A percentile compares a stretch with the other conserved stretches of the same genome.
Conservation (phyloP, 768 basidiomycete species). For the Pulveroboletus sp. region DNA sequence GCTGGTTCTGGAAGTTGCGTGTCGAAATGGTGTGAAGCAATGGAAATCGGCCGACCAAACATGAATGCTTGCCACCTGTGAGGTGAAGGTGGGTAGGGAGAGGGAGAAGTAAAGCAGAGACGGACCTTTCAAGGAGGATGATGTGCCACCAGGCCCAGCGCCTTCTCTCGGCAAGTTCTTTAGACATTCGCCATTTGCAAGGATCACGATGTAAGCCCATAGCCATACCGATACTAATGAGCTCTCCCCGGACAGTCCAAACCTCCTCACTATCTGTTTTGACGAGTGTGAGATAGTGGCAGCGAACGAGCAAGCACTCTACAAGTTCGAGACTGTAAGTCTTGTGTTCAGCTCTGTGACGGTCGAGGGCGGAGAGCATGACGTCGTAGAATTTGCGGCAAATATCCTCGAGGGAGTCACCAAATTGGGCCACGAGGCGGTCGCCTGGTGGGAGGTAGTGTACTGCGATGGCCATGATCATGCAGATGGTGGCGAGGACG, state of each 20-base stretch:
- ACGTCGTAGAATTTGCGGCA: constrained; percentile 66
- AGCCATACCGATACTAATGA: constrained; percentile 70
- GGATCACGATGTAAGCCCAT: constrained; percentile 87
- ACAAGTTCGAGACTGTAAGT: constrained; percentile 68
- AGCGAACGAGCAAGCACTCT: constrained; percentile 65
- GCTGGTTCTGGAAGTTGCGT: constrained; percentile 70
- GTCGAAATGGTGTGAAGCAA: constrained; percentile 81
- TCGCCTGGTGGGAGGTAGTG: constrained; percentile 69
- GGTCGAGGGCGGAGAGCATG: constrained; percentile 57
- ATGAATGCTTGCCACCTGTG: constrained; percentile 83
- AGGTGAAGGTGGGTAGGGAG: constrained; percentile 5
- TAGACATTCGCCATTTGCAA: constrained; percentile 68
- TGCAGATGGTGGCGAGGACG: constrained; percentile 66
- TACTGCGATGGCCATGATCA: constrained; percentile 68
- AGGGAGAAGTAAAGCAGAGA: constrained; percentile 3
- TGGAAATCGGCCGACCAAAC: constrained; percentile 73
- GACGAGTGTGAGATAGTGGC: constrained; percentile 66
- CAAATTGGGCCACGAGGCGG: constrained; percentile 49
- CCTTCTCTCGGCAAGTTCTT: constrained; percentile 67
- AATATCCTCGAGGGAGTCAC: constrained; percentile 54
- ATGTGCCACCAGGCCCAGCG: constrained; percentile 94
- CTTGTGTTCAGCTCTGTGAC: constrained; percentile 55
- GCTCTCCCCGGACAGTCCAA: constrained; percentile 70
- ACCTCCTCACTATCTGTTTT: constrained; percentile 79
- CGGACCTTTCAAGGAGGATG: constrained; percentile 70